Conservation (phyloP, 2,329 filamentous ascomycete species). For the Trichophyton rubrum region DNA sequence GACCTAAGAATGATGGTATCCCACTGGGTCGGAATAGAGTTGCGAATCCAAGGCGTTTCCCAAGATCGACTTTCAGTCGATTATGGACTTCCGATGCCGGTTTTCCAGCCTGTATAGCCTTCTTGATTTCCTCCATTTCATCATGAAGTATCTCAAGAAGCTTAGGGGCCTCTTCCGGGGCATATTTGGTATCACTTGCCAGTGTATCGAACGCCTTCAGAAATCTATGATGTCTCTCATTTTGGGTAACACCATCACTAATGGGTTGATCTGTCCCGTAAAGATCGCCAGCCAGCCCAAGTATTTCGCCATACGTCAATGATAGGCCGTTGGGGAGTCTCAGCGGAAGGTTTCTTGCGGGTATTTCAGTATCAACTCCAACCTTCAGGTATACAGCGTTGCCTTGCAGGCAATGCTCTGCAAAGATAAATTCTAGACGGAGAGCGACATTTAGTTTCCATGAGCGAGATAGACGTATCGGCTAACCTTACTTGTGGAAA, state of each 20-base stretch:
- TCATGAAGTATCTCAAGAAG: conserved; percentile 1
- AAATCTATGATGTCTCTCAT: not conserved
- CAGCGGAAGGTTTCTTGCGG: not conserved
- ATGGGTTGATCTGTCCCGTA: conserved; percentile 4
- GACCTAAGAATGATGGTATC: not conserved
- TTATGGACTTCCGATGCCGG: not conserved
- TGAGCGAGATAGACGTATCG: not conserved
- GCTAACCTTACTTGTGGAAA: not conserved
- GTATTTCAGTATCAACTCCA: not conserved
- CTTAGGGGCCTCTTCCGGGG: not conserved
- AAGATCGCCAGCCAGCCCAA: conserved; percentile 2
- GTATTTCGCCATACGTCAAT: conserved; percentile 4
- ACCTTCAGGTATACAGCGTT: not conserved
- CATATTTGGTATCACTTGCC: conserved; percentile 3
- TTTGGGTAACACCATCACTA: not conserved
- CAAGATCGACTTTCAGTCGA: not conserved
- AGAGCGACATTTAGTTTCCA: not conserved
- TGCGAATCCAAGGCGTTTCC: not conserved
- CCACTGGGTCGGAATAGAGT: not conserved
- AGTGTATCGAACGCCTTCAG: not conserved
- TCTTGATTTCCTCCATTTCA: not conserved
- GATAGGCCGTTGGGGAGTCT: conserved; percentile 2
- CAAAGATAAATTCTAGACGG: conserved; percentile 1
- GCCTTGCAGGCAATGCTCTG: not conserved
- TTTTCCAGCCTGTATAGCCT: not conserved